A percentile compares a stretch with the other conserved stretches of the same genome.
Conservation (phyloP, 176 grass and related monocot species). For the Neostapfia colusana region DNA sequence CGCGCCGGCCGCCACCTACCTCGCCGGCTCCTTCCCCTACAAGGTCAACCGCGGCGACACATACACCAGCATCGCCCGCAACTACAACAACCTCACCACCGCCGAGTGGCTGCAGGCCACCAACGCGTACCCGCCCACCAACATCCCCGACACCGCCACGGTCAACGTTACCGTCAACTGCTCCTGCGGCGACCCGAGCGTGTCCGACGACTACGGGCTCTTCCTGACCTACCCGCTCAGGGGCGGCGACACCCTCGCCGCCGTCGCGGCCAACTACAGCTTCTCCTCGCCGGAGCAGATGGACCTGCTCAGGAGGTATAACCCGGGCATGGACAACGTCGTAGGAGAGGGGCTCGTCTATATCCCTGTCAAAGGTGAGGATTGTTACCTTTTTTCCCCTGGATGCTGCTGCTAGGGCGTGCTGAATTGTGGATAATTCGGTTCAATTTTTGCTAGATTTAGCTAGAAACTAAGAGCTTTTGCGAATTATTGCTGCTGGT, state of each 20-base stretch:
- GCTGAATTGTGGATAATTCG: background rate
- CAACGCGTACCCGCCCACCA: conserved; percentile 46
- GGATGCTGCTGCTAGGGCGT: background rate
- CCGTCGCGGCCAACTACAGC: conserved; percentile 29
- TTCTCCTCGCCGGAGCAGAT: conserved; percentile 35
- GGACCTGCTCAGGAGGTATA: conserved; percentile 55
- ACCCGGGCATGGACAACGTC: conserved; percentile 45
- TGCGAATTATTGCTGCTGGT: background rate
- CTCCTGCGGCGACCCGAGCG: conserved; percentile 49
- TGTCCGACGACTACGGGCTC: conserved; percentile 62
- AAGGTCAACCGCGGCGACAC: background rate
- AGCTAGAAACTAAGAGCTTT: background rate
- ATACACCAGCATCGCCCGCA: conserved; percentile 15
- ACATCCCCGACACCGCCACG: conserved; percentile 33
- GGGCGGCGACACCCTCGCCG: conserved; percentile 42
- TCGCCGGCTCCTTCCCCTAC: conserved; percentile 45
- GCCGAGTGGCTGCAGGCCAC: conserved; percentile 31
- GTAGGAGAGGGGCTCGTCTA: conserved; percentile 48
- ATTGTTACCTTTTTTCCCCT: background rate
- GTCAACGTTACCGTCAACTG: conserved; percentile 77
- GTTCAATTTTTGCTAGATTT: conserved; percentile 17
- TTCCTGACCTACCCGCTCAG: conserved; percentile 72
- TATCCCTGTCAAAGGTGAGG: conserved; percentile 65
- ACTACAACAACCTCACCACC: conserved; percentile 63
- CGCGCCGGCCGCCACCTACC: background rate